Evolutionary conservation across 2,329 filamentous ascomycete species (phyloP).

Genomic region (Neofusicoccum parvum): DNA sequence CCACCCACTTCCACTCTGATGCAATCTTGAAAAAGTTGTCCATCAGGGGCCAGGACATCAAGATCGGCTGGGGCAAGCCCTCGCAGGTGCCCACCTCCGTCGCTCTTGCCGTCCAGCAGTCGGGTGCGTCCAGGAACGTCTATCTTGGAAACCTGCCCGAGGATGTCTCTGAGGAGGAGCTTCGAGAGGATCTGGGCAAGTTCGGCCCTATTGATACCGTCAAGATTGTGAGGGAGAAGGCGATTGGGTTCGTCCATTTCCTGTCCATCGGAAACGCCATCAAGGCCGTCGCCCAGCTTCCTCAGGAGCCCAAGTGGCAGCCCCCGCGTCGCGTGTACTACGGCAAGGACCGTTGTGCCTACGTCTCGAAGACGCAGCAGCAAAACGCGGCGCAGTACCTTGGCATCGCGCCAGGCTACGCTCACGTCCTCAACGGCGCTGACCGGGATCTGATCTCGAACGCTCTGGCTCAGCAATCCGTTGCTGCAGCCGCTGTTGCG

Average conservation of each 20-base stretch:
- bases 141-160: slow-evolving; percentile 93
- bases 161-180: slow-evolving; percentile 85
- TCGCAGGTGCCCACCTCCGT: slow-evolving; percentile 98
- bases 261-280: slow-evolving; percentile 96
- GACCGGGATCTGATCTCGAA: slow-evolving; percentile 97
- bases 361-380: slow-evolving; percentile 99
- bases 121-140: slow-evolving; percentile 92
- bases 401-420: slow-evolving; percentile 93
- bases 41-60: slow-evolving; percentile 98
- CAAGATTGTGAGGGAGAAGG: slow-evolving; percentile 97
- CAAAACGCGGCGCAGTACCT: slow-evolving; percentile 98
- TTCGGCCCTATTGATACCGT: slow-evolving; percentile 96
- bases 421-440: slow-evolving; percentile 92
- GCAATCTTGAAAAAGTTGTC: slow-evolving; percentile 99
- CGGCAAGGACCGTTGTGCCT: slow-evolving; percentile 96
- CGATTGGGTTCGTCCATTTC: slow-evolving; percentile 96
- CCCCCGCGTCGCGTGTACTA: slow-evolving; percentile 95
- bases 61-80: slow-evolving; percentile 98
- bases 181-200: slow-evolving; percentile 92
- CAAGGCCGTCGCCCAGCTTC: slow-evolving; percentile 95
- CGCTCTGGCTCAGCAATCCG: slow-evolving; percentile 93
- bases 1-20: slow-evolving; percentile 98
- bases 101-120: slow-evolving; percentile 95
- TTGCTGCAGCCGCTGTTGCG: slow-evolving; percentile 92
- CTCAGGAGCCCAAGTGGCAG: slow-evolving; percentile 96